These are phyloP conservation scores for Drechslerella coelobrocha DNA, from an alignment of 2,329 filamentous ascomycete genomes.

Conservation along the genomic window DNA sequence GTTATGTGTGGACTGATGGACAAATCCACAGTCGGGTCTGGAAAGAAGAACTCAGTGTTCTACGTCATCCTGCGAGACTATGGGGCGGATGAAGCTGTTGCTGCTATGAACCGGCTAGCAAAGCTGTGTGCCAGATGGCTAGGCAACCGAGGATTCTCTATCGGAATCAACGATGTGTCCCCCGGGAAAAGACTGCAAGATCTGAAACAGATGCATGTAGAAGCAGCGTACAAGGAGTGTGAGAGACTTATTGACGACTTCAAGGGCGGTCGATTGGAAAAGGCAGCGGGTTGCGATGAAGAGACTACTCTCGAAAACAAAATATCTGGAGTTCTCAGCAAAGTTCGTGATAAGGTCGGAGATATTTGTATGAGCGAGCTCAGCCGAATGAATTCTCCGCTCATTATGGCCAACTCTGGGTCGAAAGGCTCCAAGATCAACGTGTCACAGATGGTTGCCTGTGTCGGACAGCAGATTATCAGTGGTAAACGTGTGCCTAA, in stretches of 20 bases:
- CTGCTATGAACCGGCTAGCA: conserved; percentile 90
- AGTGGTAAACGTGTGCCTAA: conserved; percentile 89
- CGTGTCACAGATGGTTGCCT: conserved; percentile 97
- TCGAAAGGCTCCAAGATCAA: conserved; percentile 98
- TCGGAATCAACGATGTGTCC: conserved; percentile 93
- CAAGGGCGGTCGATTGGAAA: conserved; percentile 79
- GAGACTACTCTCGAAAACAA: conserved; percentile 89
- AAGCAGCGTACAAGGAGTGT: conserved; percentile 78
- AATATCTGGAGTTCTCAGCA: conserved; percentile 88
- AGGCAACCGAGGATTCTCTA: conserved; percentile 91
- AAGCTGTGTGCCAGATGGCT: conserved; percentile 88
- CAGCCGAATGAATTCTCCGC: conserved; percentile 86
- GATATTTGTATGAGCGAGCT: conserved; percentile 87
- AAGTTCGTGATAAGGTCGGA: conserved; percentile 89
- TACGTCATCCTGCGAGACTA: conserved; percentile 96
- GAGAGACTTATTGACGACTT: conserved; percentile 83
- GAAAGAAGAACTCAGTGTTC: conserved; percentile 97
- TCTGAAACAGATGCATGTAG: conserved; percentile 77
- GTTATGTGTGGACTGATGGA: conserved; percentile 98
- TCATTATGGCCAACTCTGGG: conserved; percentile 96
- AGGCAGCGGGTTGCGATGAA: conserved; percentile 86
- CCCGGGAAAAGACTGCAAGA: conserved; percentile 74
- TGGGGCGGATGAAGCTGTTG: conserved; percentile 84
- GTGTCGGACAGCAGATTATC: conserved; percentile 98
- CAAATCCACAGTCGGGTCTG: conserved; percentile 93